These are phyloP conservation scores for Cladophialophora immunda DNA, from an alignment of 2,329 filamentous ascomycete genomes.

Conservation along the genomic window DNA sequence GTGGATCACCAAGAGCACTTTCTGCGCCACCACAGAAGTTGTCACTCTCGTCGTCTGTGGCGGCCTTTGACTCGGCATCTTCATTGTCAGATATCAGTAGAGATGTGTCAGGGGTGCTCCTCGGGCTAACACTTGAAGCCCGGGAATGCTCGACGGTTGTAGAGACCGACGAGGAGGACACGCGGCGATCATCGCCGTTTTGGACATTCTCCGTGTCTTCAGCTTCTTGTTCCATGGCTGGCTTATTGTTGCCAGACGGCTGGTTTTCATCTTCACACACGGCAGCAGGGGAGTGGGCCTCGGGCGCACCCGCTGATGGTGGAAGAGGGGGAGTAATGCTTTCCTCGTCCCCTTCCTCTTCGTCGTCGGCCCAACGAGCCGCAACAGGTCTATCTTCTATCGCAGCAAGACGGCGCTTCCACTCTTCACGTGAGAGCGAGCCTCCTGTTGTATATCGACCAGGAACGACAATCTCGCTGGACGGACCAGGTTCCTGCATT, in stretches of 20 bases:
- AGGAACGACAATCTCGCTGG: not conserved
- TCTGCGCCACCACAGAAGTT: not conserved
- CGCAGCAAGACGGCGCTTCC: not conserved
- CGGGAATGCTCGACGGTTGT: not conserved
- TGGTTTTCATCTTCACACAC: not conserved
- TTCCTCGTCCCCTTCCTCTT: constrained; percentile 7
- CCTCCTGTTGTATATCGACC: not conserved
- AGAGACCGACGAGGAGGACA: constrained; percentile 6
- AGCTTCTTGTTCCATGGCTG: not conserved
- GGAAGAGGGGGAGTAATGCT: not conserved
- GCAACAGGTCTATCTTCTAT: not conserved
- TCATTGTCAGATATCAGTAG: not conserved
- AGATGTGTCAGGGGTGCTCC: not conserved
- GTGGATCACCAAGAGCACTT: not conserved
- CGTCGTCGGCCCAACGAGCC: constrained; percentile 21
- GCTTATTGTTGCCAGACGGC: not conserved
- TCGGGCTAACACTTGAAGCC: not conserved
- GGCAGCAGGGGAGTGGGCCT: not conserved
- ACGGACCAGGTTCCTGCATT: not conserved
- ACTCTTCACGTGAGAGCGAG: constrained; percentile 1
- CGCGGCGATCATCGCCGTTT: not conserved
- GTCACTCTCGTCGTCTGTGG: not conserved
- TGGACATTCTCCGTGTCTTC: not conserved
- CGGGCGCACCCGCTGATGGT: not conserved
- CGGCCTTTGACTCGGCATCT: not conserved